Evolutionary conservation across 2,329 filamentous ascomycete genomes (phyloP), one percentile per base, ranked within the genome.

Genomic region (Lomentospora prolificans): DNA sequence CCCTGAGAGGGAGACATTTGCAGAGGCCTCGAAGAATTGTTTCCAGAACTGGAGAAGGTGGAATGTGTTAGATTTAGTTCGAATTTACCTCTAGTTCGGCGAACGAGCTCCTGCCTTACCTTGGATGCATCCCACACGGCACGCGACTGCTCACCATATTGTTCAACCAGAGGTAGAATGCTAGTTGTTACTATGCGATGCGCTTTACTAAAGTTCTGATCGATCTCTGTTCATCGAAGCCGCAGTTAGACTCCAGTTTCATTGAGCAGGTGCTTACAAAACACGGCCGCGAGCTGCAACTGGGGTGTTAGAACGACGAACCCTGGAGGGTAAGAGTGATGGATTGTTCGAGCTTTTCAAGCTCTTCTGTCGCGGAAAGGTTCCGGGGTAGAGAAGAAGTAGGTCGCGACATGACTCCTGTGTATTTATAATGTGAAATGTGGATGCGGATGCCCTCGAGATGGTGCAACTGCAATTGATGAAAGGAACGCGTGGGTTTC

Each of bases 21-120:
- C 94, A 51, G 91, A 96, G 33, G 94, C 90, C 73, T 99, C 94
- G 71, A 99, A 99, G 76, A 99, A 99, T 75, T 97, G 91, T 72
- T 99, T 99, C 94, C 94, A 99, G 72, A 99, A 99, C 88, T 95
- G 65, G 10, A 55, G 1, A 22, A 19, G 31, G 36, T 57, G 56
- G n/a, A n/a, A n/a, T n/a, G n/a, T n/a, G n/a, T n/a, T n/a, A n/a
- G n/a, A n/a, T n/a, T n/a, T n/a, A n/a, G n/a, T n/a, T n/a, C n/a
- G n/a, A n/a, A n/a, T n/a, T n/a, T n/a, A n/a, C n/a, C n/a, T n/a
- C 36, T 12, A 12, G 9, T 55, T 12, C 24, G 52, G 22, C 56
- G 33, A 36, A 24, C 46, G 4, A 14, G 12, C n/a, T 31, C 10
- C 7, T 19, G 31, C 10, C 63, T 24, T 57, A 92, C 90, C 82